Base-by-base conservation (phyloP, 371 early-diverging fungal species). In the Apophysomyces trapeziformis region DNA sequence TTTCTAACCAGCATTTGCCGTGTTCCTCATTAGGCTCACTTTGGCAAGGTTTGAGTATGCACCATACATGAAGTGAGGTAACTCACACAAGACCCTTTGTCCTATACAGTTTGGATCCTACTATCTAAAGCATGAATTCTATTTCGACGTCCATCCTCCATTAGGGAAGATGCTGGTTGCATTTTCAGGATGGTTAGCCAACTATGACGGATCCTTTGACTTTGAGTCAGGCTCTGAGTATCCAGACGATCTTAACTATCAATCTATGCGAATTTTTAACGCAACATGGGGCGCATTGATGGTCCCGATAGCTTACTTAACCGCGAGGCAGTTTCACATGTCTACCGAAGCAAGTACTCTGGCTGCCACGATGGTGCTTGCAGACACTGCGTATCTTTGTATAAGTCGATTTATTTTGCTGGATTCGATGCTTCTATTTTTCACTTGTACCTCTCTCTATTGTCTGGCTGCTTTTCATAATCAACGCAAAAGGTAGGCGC, bases 81-180 rank as follows among this genome's bases (percentile, higher is more conserved):
- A 12, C 21, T 35, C 14, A 7, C 26, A 35, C 7, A 16, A 9
- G 1, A 18, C 13, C 32, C 35, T 26, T 41, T 37, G 7, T 41
- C 43, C 37, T 43, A 57, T 21, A 32, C 74, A 95, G 88, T 99
- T 99, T 79, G 99, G 95, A 12, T 93, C 95, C 7, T 85, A 94
- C 75, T 99, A 99, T 76, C 71, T 99, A 46, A 93, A 93, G 64
- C 84, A 89, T 46, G 90, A 91, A 57, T 99, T 99, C 72, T 94
- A 99, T 79, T 97, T 97, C 78, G 99, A 99, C 82, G 99, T 99
- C 0, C 99, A 99, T 79, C 99, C 99, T 41, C 99, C 99, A 1
- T 86, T 99, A 38, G 99, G 99, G 46, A 99, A 99, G 79, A 95
- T 99, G 90, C 83, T 99, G 21, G 92, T 97, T 7, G 99, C 94